Evolutionary conservation across 495 filamentous ascomycete species (phyloP), one percentile per base, ranked within the genome.

Genomic region (Aspergillus sclerotiicarbonarius): DNA sequence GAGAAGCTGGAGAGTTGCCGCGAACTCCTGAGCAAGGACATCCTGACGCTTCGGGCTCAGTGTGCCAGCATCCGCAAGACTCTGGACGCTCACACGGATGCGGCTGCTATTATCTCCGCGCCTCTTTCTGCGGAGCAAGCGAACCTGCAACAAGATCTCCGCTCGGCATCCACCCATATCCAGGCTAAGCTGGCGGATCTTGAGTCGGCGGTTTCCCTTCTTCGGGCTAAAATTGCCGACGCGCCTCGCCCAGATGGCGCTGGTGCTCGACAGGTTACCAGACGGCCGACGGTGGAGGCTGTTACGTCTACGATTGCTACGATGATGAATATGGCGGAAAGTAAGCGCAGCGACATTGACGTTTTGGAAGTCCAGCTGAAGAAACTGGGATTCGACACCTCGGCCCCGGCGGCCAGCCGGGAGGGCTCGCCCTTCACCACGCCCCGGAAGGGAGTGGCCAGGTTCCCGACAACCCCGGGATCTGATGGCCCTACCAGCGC

Each of bases 311-410:
- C 95, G 6, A 96, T 99, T 60, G 76, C 77, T 52, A 96, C 94
- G 54, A 90, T 99, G 84, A 98, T 92, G 52, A 84, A 75, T 58
- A 96, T 97, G 90, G 87, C 87, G 0, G 90, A 96, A 76, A 87
- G 86, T 71, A 89, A 87, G 67, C 91, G 87, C 68, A 87, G 84
- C 46, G 94, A 98, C 61, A 86, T 98, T 48, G 90, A 96, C 69
- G 83, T 95, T 10, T 80, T 98, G 29, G 94, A 96, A 68, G 82
- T 84, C 35, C 89, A 96, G 62, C 86, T 98, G 76, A 82, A 85
- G 29, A 86, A 83, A 51, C 76, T 96, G 8, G 80, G 88, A 3
- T 65, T 91, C 6, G 71, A 77, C 54, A 68, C 78, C 0, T 76
- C 77, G 1, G 62, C 76, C 60, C 66, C n/a, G 55, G 65, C 65